phyloP scores from a whole-genome alignment of 768 basidiomycete genomes.

The Russula ochroleuca region DNA sequence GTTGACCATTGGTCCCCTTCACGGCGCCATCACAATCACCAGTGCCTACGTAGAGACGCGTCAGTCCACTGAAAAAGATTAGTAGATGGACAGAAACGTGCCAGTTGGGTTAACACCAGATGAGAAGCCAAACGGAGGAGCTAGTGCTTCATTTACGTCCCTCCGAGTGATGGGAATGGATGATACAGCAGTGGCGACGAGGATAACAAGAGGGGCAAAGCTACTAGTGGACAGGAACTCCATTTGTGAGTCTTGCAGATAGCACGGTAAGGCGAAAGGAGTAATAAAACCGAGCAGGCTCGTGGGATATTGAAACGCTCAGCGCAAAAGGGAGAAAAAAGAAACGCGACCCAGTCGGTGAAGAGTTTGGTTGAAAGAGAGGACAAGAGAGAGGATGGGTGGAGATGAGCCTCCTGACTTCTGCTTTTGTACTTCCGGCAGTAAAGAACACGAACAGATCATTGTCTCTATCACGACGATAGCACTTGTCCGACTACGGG shows the following conservation, averaged over 20 bases:
- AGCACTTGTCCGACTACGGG: neutral
- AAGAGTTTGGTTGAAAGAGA: conserved; percentile 6
- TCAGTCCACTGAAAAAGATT: neutral
- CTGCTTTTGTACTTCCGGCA: neutral
- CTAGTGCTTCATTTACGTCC: conserved; percentile 14
- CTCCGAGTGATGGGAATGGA: conserved; percentile 16
- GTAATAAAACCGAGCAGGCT: neutral
- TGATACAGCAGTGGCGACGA: conserved; percentile 6
- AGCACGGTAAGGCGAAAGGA: neutral
- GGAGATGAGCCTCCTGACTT: neutral
- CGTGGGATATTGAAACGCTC: conserved; percentile 11
- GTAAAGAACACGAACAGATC: neutral
- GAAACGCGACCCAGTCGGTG: conserved; percentile 23
- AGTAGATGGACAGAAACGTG: conserved; percentile 30
- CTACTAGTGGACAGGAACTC: conserved; percentile 10
- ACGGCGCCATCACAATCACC: conserved; percentile 66
- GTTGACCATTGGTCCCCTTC: conserved; percentile 48
- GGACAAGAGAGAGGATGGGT: neutral
- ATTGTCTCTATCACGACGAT: conserved; percentile 2
- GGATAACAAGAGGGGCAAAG: conserved; percentile 9
- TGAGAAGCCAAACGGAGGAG: conserved; percentile 51
- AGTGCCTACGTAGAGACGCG: conserved; percentile 38
- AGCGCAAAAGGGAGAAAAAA: conserved; percentile 9
- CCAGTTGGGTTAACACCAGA: conserved; percentile 60
- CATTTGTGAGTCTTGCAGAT: conserved; percentile 11